phyloP scores from a whole-genome alignment of 371 early-diverging fungal genomes.

The Apophysomyces ossiformis region DNA sequence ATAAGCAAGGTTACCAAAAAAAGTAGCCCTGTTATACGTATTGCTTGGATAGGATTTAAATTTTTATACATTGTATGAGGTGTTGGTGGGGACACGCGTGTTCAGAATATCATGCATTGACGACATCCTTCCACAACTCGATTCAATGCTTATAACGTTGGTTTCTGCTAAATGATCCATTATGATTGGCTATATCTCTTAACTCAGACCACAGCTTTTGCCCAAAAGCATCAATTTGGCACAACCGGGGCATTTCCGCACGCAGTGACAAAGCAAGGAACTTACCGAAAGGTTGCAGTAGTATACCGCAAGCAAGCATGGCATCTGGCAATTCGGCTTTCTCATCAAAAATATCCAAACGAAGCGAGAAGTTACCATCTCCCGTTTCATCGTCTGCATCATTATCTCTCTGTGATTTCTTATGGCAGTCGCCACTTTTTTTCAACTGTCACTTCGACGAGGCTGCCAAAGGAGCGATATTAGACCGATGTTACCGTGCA shows the following conservation, averaged over 20 bases:
- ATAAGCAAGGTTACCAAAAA: too few species aligned
- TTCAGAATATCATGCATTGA: too few species aligned
- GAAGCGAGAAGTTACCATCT: slow-evolving; percentile 7
- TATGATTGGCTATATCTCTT: too few species aligned
- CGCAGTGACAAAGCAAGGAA: neutral
- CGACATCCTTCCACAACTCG: too few species aligned
- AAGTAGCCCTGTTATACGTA: too few species aligned
- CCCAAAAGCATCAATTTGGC: neutral
- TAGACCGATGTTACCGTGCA: slow-evolving; percentile 51
- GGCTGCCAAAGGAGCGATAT: slow-evolving; percentile 51
- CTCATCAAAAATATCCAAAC: slow-evolving; percentile 2
- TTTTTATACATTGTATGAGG: too few species aligned
- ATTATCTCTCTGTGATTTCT: slow-evolving; percentile 34
- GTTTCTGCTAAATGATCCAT: too few species aligned
- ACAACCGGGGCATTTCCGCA: neutral
- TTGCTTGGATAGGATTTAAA: too few species aligned
- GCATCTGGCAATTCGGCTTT: slow-evolving; percentile 1
- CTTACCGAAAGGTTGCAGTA: neutral
- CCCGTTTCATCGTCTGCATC: slow-evolving; percentile 9
- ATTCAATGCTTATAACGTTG: too few species aligned
- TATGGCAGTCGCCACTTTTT: slow-evolving; percentile 49
- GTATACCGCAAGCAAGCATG: slow-evolving; percentile 2
- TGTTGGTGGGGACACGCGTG: too few species aligned
- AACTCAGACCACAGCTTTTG: too few species aligned
- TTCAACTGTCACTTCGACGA: slow-evolving; percentile 55